Evolutionary conservation across 2,329 filamentous ascomycete species (phyloP), one percentile per base, ranked within the genome.

Genomic region (Sporothrix pallida): DNA sequence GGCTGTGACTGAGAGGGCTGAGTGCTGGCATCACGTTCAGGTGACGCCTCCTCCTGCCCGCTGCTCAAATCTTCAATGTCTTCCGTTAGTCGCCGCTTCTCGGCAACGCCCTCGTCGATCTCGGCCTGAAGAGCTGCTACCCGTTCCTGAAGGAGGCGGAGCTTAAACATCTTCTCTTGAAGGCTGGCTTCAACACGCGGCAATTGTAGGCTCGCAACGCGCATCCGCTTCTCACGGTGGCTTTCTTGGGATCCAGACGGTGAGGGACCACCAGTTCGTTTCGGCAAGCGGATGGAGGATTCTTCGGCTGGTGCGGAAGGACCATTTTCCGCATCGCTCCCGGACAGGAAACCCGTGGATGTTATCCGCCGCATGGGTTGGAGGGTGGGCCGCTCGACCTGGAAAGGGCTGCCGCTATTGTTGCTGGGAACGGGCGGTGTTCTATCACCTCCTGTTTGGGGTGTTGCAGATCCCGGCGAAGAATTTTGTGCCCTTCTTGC

Each of bases 101-200:
- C 81, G 13, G 80, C 81, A 23, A 81, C 71, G 70, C 77, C 78
- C 1, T 77, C 79, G 31, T 83, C 80, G 17, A 85, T 81, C 74
- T 89, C 87, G 31, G 82, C 82, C 77, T 88, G 82, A 50, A 89
- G 82, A 20, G 81, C 83, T 23, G 81, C 81, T 26, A 86, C 81
- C 77, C 88, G 83, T 4, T 84, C 83, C 74, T 85, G 82, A 50
- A 88, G 77, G 23, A 82, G 79, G 72, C 83, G 82, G 20, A 89
- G 77, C 74, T 83, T 86, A n/a, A 83, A 81, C 73, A 84, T 82
- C 76, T 88, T 86, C 70, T 84, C 82, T 72, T 82, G 80, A 13
- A 86, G 78, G 15, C 78, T 78, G 20, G 81, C 81, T 54, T 83
- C 82, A 17, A 85, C 78, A 13, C 78, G 78, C 17, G 83, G 82